Evolutionary conservation across 305 asterid genomes (phyloP).

Genomic region (Petunia hybrid): DNA sequence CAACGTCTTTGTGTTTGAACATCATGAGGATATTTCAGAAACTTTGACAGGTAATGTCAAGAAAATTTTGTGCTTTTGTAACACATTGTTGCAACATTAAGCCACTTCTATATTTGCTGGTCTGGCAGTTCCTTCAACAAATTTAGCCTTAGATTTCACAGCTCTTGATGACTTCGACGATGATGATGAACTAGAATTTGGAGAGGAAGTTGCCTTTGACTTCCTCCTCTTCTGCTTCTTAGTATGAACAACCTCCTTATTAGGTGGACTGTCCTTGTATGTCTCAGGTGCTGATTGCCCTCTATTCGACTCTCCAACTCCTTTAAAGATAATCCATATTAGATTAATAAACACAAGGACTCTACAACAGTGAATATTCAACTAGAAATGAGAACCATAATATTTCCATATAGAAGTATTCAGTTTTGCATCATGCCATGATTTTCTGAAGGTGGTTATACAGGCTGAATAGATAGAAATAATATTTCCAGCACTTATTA

Average conservation of each 20-base stretch:
- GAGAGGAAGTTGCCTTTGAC: constrained; percentile 44
- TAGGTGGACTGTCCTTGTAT: constrained; percentile 42
- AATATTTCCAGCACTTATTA: neutral
- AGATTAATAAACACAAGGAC: no score
- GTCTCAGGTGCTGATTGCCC: constrained; percentile 54
- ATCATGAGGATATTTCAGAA: neutral
- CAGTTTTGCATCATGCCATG: neutral
- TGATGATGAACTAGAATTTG: constrained; percentile 44
- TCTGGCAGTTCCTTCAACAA: constrained; percentile 49
- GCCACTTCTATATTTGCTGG: constrained; percentile 68
- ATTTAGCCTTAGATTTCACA: constrained; percentile 42
- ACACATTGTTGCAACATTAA: constrained; percentile 27
- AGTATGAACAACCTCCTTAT: constrained; percentile 41
- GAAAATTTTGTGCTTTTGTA: neutral
- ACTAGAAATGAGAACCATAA: neutral
- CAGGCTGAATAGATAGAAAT: neutral
- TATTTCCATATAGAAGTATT: neutral
- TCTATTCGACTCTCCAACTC: constrained; percentile 54
- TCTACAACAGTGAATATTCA: no score
- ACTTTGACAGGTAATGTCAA: neutral
- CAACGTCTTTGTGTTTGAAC: constrained; percentile 29
- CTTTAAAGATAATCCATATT: constrained; percentile 34
- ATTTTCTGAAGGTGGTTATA: no score
- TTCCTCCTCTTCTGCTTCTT: constrained; percentile 77
- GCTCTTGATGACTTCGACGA: constrained; percentile 37